A percentile compares a stretch with the other conserved stretches of the same genome.
Evolutionary conservation across 768 basidiomycete genomes (phyloP).

Genomic region (Lentinula sp.): DNA sequence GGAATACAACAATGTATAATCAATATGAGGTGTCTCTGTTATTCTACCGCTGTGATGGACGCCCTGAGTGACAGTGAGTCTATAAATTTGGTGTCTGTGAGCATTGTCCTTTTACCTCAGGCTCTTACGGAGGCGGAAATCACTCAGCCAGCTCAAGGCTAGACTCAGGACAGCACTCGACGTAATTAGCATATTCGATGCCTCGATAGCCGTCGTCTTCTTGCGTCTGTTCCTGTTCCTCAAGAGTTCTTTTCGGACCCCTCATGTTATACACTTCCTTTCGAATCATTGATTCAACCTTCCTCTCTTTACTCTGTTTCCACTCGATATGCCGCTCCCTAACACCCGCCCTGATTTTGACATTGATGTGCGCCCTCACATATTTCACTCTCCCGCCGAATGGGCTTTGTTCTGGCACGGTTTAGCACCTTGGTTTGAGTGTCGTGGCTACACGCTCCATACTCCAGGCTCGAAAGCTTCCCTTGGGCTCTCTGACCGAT

Average conservation of each 20-base stretch:
- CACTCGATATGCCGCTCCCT: background rate
- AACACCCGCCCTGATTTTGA: background rate
- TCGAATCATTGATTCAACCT: background rate
- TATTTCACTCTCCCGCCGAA: background rate
- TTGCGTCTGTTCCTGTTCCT: background rate
- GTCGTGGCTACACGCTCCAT: background rate
- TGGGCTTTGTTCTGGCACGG: constrained; percentile 3
- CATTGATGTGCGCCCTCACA: background rate
- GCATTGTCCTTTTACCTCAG: background rate
- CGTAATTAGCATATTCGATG: background rate
- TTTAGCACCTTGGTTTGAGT: constrained; percentile 1
- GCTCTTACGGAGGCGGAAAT: background rate
- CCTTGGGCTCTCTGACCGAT: background rate
- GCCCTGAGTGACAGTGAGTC: background rate
- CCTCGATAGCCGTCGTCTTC: background rate
- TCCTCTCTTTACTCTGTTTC: background rate
- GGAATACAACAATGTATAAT: background rate
- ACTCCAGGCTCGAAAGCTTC: background rate
- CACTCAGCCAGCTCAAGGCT: background rate
- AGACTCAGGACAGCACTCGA: background rate
- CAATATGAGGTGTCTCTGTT: background rate
- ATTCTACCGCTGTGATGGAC: background rate
- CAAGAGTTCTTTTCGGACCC: background rate
- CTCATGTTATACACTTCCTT: background rate
- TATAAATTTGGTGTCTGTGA: background rate